Conservation (phyloP, 148 eudicot genomes). For the Rhododendron simsii region DNA sequence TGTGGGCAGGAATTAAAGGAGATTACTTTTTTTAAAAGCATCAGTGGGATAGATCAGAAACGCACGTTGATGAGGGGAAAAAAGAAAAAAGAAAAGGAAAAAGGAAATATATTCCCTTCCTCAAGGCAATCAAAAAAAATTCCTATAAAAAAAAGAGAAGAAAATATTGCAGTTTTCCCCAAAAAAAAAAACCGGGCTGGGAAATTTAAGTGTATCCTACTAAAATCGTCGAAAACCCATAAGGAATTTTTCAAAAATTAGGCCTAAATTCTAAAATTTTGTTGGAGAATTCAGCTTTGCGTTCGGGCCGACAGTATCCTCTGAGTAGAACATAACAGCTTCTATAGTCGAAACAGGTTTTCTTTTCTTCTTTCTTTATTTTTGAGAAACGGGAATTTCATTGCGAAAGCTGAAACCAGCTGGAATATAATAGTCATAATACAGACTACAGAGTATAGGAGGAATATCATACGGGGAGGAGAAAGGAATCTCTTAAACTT, state of each 20-base stretch:
- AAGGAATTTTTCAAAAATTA: background rate
- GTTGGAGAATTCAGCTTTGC: background rate
- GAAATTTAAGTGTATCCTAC: background rate
- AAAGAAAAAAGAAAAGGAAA: background rate
- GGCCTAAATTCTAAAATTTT: constrained; percentile 8
- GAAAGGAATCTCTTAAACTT: background rate
- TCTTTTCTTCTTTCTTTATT: too few species aligned
- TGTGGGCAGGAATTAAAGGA: background rate
- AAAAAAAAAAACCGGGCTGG: background rate
- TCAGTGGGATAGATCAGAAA: background rate
- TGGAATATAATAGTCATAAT: too few species aligned
- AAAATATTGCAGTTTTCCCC: background rate
- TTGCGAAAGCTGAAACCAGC: too few species aligned
- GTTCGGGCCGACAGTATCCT: too few species aligned
- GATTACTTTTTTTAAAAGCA: background rate
- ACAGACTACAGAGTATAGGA: too few species aligned
- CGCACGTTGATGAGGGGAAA: background rate
- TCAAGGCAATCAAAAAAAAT: background rate
- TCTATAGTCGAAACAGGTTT: too few species aligned
- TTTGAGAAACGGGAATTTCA: too few species aligned
- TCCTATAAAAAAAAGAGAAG: background rate
- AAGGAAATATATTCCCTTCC: background rate
- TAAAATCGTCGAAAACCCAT: background rate
- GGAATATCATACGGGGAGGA: too few species aligned
- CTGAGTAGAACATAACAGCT: too few species aligned